Evolutionary conservation across 2,329 filamentous ascomycete species (phyloP).

Genomic region (Diaporthe aspalathi): DNA sequence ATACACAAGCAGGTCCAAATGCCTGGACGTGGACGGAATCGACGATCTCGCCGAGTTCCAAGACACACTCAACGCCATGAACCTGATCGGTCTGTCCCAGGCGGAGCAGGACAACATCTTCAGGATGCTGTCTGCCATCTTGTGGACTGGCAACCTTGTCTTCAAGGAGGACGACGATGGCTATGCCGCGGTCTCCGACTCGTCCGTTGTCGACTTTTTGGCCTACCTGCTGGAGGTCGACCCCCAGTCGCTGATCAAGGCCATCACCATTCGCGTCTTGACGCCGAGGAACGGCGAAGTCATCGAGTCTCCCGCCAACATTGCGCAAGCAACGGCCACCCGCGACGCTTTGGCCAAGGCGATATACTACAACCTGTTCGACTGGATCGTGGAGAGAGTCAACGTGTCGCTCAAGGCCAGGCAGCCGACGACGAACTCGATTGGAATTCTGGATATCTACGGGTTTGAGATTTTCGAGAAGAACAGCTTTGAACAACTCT

Average conservation of each 20-base stretch:
- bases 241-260: conserved; percentile 81
- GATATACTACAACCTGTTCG: conserved; percentile 98
- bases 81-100: conserved; percentile 88
- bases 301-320: conserved; percentile 84
- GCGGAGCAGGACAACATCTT: conserved; percentile 96
- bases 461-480: conserved; percentile 99
- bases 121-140: conserved; percentile 88
- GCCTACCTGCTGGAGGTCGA: conserved; percentile 94
- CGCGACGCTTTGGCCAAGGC: conserved; percentile 92
- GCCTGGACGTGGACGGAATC: conserved; percentile 92
- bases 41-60: conserved; percentile 90
- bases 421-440: conserved; percentile 81
- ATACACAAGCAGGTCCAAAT: conserved; percentile 95
- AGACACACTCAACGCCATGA: conserved; percentile 95
- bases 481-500: conserved; percentile 98
- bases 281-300: conserved; percentile 74
- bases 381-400: conserved; percentile 96
- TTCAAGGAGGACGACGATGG: conserved; percentile 91
- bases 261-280: conserved; percentile 89
- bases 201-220: conserved; percentile 93
- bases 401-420: conserved; percentile 88
- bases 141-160: conserved; percentile 95
- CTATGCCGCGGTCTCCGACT: conserved; percentile 87
- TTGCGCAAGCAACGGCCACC: conserved; percentile 85
- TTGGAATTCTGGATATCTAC: conserved; percentile 98